A percentile compares a stretch with the other conserved stretches of the same genome.
These are phyloP conservation scores for Cenchrus purpureus DNA, from an alignment of 176 grass and related monocot species.

Conservation along the genomic window DNA sequence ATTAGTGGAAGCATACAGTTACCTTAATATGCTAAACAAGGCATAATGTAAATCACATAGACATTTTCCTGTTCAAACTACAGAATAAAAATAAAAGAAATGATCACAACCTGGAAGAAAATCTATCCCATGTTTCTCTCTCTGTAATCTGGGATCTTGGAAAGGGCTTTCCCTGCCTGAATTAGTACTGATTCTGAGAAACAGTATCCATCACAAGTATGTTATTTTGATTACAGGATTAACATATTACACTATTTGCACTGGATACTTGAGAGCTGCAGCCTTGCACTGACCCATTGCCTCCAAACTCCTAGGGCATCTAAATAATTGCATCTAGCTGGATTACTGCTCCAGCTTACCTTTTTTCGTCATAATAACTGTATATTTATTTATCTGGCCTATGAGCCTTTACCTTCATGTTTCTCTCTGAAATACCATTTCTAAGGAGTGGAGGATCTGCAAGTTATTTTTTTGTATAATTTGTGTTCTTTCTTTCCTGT, in stretches of 20 bases:
- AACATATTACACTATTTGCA: neutral
- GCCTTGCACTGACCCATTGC: neutral
- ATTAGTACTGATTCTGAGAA: neutral
- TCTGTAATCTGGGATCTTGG: neutral
- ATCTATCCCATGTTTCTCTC: constrained; percentile 7
- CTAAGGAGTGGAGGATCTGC: constrained; percentile 8
- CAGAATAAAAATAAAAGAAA: constrained; percentile 13
- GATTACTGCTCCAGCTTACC: neutral
- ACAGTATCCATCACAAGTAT: too few relatives aligned
- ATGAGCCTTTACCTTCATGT: neutral
- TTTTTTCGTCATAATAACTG: neutral
- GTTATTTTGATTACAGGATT: too few relatives aligned
- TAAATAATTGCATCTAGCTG: constrained; percentile 15
- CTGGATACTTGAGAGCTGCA: constrained; percentile 8
- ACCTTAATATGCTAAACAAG: constrained; percentile 8
- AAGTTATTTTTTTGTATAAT: constrained; percentile 10
- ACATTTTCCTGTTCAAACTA: neutral
- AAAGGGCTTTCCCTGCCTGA: neutral
- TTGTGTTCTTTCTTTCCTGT: neutral
- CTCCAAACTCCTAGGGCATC: neutral
- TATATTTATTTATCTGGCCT: constrained; percentile 25
- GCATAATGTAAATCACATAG: neutral
- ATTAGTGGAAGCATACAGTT: neutral
- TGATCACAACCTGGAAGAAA: constrained; percentile 3
- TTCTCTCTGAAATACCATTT: neutral